Evolutionary conservation across 2,329 filamentous ascomycete species (phyloP).

Genomic region (Xylaria arbuscula): DNA sequence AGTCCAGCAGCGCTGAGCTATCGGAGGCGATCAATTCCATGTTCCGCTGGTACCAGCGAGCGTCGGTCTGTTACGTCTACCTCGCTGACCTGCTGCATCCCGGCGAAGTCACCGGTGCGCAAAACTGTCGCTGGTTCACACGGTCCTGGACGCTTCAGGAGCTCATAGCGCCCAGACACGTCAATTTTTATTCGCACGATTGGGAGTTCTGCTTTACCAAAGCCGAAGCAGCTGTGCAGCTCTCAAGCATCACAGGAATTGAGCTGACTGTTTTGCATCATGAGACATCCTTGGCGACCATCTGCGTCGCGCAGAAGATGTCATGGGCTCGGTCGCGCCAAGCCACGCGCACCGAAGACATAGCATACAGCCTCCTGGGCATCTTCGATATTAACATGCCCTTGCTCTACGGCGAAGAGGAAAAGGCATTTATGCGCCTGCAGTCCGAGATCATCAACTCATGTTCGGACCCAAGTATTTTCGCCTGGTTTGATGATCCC

Average conservation of each 20-base stretch:
- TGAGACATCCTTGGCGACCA: background rate
- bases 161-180: constrained; percentile 1
- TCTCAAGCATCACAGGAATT: background rate
- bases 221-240: background rate
- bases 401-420: background rate
- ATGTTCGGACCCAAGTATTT: background rate
- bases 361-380: constrained; percentile 1
- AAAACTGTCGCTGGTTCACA: background rate
- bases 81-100: no score
- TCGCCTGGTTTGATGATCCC: background rate
- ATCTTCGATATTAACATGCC: constrained; percentile 7
- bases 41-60: no score
- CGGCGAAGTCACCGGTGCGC: no score
- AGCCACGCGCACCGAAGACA: background rate
- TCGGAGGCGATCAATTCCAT: no score
- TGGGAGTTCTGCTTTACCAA: constrained; percentile 4
- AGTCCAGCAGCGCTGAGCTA: no score
- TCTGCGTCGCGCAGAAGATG: constrained; percentile 10
- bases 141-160: constrained; percentile 14
- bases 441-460: constrained; percentile 1
- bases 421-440: constrained; percentile 1
- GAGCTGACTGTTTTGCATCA: background rate
- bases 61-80: no score
- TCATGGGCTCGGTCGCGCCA: background rate
- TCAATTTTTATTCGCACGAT: background rate